These are phyloP conservation scores for Brassica napus DNA, from an alignment of 345 rosid genomes.

Conservation along the genomic window Da-Ae NC_063442.1:38012001-38012500, in stretches of 20 bases:
- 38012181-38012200: not conserved
- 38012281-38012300: conserved; percentile 85
- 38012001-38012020: conserved; percentile 64
- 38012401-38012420: conserved; percentile 66
- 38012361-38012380: not conserved
- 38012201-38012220: not conserved
- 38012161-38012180: conserved; percentile 62
- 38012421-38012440: conserved; percentile 37
- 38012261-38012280: conserved; percentile 93
- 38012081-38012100: conserved; percentile 78
- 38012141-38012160: conserved; percentile 62
- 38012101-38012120: conserved; percentile 84
- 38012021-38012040: conserved; percentile 3
- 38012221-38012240: not conserved
- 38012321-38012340: too few species aligned
- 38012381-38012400: conserved; percentile 60
- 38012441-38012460: conserved; percentile 30
- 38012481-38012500: conserved; percentile 22
- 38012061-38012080: not conserved
- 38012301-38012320: conserved; percentile 72
- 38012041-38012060: not conserved
- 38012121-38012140: conserved; percentile 78
- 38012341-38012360: not conserved
- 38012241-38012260: conserved; percentile 58
- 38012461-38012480: conserved; percentile 30